Base-by-base conservation (phyloP, 768 basidiomycete species). In the Jaapia argillacea region DNA sequence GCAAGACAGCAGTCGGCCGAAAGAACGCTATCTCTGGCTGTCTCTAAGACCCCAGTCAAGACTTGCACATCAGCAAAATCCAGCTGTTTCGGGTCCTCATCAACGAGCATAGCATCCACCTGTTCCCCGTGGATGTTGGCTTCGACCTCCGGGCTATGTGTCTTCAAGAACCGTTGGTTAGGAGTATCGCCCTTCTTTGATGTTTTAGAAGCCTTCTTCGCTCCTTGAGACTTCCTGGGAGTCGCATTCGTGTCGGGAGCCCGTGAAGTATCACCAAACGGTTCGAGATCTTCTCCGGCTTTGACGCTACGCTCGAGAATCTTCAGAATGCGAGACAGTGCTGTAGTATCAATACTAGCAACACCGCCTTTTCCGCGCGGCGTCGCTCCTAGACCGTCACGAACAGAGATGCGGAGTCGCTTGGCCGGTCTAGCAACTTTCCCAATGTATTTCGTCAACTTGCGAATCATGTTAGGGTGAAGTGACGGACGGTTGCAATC, bases 1-100 rank as follows among this genome's bases (percentile, higher is more conserved):
- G 82, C 76, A 49, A 94, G 70, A 47, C 77, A 82, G 50, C 85
- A 89, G 56, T 92, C 88, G 0, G 87, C 87, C 3, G 92, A 90
- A 22, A 85, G 53, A 6, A 90, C 74, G 41, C 84, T 83, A 52
- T 90, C 82, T 28, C 74, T 65, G 3, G 81, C 83, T 16, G 75
- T 49, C 43, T 85, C 77, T 27, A 93, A 58, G 6, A 61, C 59
- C 36, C 61, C 62, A 0, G 70, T 60, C 7, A 91, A 50, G 31
- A 64, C 67, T 6, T 74, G 75, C 36, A 81, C 56, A 42, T 79
- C 64, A 48, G 49, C 57, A n/a, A n/a, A n/a, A n/a, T 5, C 77
- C 74, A 2, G 71, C 66, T 38, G 20, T 21, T 21, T 38, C 37
- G 13, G 7, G 21, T 33, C 10, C 28, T 33, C 16, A 10, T 33